phyloP scores from a whole-genome alignment of 1,284 basidiomycete genomes.

The Moniliophthora roreri region DNA sequence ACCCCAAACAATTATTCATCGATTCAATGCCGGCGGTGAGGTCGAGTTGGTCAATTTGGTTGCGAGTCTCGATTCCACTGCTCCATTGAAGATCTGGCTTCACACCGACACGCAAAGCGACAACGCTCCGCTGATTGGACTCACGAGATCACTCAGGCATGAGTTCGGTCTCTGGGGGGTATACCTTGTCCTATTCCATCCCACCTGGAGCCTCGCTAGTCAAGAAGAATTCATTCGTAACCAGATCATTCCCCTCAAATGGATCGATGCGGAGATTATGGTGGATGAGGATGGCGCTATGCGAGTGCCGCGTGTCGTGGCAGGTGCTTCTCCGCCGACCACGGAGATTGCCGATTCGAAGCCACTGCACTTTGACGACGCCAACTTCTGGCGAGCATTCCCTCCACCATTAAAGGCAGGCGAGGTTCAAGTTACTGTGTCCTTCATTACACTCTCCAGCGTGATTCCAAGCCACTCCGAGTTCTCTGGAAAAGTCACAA shows the following conservation, averaged over 20 bases:
- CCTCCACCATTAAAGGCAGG: slow-evolving; percentile 11
- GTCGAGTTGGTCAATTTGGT: neutral
- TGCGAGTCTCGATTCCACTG: neutral
- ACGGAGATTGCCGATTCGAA: neutral
- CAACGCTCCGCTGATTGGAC: neutral
- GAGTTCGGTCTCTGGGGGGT: slow-evolving; percentile 2
- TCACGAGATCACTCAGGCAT: neutral
- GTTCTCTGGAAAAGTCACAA: neutral
- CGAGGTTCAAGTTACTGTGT: slow-evolving; percentile 17
- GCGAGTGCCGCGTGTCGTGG: slow-evolving; percentile 4
- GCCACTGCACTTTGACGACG: slow-evolving; percentile 11
- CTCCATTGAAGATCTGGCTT: neutral
- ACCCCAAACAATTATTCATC: neutral
- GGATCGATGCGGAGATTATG: slow-evolving; percentile 1
- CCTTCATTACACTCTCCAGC: slow-evolving; percentile 11
- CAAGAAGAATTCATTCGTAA: neutral
- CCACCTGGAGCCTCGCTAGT: neutral
- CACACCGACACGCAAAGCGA: neutral
- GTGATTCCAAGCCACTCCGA: slow-evolving; percentile 12
- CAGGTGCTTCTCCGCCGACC: neutral
- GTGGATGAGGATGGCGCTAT: neutral
- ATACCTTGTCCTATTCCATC: slow-evolving; percentile 1
- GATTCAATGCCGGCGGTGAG: neutral
- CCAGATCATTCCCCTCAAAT: neutral
- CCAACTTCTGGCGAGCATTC: slow-evolving; percentile 14